Evolutionary conservation across 441 rosid genomes (phyloP).

Genomic region (Adansonia madagascariensis): DNA sequence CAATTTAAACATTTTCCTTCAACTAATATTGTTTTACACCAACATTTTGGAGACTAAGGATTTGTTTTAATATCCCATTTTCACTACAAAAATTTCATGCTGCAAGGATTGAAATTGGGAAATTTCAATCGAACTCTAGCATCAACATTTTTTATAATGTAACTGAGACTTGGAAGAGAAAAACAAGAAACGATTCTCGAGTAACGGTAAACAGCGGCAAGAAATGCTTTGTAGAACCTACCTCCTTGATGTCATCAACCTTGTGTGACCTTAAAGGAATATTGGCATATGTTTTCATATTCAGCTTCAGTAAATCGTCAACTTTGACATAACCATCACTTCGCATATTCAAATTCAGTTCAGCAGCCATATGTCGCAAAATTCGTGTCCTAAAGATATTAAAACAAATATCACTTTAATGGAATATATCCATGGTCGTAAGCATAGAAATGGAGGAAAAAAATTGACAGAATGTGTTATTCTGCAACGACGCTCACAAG

Average conservation of each 20-base stretch:
- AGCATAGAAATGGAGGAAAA: neutral
- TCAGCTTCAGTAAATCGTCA: constrained; percentile 66
- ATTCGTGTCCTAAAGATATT: constrained; percentile 61
- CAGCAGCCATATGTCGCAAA: constrained; percentile 78
- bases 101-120: neutral
- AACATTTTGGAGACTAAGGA: neutral
- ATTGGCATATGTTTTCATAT: constrained; percentile 69
- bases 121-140: neutral
- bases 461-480: neutral
- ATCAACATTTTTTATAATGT: neutral
- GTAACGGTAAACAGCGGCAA: neutral
- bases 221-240: constrained; percentile 32
- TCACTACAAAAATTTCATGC: constrained; percentile 1
- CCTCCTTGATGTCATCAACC: constrained; percentile 79
- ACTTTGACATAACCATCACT: constrained; percentile 82
- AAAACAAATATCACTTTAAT: neutral
- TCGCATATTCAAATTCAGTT: constrained; percentile 69
- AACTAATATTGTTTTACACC: neutral
- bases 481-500: constrained; percentile 49
- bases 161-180: neutral
- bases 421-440: neutral
- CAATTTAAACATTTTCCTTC: neutral
- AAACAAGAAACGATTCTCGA: neutral
- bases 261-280: constrained; percentile 70
- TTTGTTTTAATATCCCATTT: neutral